Evolutionary conservation across 2,329 filamentous ascomycete species (phyloP), one percentile per base, ranked within the genome.

Genomic region (Apiospora phragmitis): DNA sequence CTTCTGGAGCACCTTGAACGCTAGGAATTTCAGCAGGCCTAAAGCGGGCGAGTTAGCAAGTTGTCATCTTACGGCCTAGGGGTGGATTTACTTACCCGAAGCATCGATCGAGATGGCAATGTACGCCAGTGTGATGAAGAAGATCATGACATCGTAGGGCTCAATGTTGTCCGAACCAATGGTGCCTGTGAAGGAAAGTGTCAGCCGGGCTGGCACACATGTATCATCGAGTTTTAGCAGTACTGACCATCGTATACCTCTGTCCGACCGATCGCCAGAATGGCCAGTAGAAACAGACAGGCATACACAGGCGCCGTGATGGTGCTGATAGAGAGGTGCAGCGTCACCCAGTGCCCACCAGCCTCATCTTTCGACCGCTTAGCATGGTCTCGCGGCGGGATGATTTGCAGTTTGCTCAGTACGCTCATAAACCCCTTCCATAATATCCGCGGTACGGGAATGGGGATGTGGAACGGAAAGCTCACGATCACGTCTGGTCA

Each of bases 21-120:
- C 91, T 29, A 93, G 78, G 72, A 85, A 93, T 69, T 91, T 83
- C 75, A 94, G 93, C 21, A 94, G 83, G 4, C 67, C 67, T 68
- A 12, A 9, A 9, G 67, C 7, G 32, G 6, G 4, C 3, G 8
- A 21, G 21, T 68, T 38, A 68, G 67, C 32, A 42, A 18, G 14
- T 1, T 43, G 41, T 45, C 1, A n/a, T 18, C 1, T 32, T 11
- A n/a, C 11, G n/a, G n/a, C 14, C 1, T 18, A 2, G 6, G 0
- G 3, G 6, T 12, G 0, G 4, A 4, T 32, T 41, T 5, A 42
- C 45, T 41, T 68, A 21, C 92, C 92, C 0, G 92, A 93, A 4
- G 92, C 91, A 74, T 94, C 92, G 71, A 94, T 92, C 0, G 91
- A 93, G 65, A 94, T 92, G 65, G 92, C 92, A 71, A 94, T 93